Base-by-base conservation (phyloP, 768 basidiomycete genomes). In the Pleurotus citrinopileatus region DNA sequence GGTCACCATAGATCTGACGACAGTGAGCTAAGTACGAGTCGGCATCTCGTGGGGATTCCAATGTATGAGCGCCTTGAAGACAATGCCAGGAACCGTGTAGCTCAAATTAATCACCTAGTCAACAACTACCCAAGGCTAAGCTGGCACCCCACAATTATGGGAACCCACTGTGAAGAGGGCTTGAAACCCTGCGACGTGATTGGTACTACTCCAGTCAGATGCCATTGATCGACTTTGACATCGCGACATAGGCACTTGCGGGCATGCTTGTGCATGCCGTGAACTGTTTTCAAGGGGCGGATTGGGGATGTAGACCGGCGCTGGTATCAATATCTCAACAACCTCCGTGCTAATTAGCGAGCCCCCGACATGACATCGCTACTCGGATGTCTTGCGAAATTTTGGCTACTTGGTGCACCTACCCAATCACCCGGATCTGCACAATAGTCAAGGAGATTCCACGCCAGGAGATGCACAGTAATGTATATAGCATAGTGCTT, bases 281-380 rank as follows among this genome's bases (percentile, higher is more conserved):
- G 37, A 51, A 17, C 7, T 15, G 34, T 37, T 17, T 36, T 51
- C 17, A 51, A 32, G 34, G 48, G 29, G 15, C 25, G 28, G 20
- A n/a, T 51, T 34, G 48, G 48, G 48, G 48, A 51, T 51, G 48
- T 37, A 19, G 48, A 37, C 48, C 48, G 48, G 48, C 22, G 34
- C 19, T 22, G 48, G 29, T n/a, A 37, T 15, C 22, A 51, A 17
- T 29, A 27, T 20, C 34, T 26, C 45, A 28, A 47, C 22, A 47
- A 40, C 13, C 38, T 40, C 38, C 38, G 38, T 13, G 8, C 38
- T 34, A 7, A n/a, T 40, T 12, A 40, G 38, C 38, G 38, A 40
- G 19, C 13, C 1, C 19, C 17, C 13, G 2, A 13, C 7, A 19
- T 40, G 38, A 15, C 38, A 40, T 40, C 38, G 38, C 38, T 40